These are phyloP conservation scores for Penicillium canescens DNA, from an alignment of 495 filamentous ascomycete genomes.

Conservation along the genomic window DNA sequence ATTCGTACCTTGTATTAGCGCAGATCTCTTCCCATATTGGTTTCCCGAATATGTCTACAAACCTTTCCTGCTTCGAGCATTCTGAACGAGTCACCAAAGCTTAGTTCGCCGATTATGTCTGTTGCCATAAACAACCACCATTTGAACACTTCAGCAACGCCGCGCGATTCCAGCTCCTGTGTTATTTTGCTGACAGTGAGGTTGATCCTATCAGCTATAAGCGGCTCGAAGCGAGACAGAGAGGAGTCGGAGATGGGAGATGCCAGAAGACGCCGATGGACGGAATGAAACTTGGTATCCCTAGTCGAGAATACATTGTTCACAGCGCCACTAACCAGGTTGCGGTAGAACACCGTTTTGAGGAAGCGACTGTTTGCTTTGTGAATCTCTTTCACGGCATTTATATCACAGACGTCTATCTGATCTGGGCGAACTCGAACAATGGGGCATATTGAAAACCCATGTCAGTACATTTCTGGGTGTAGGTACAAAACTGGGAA, in stretches of 20 bases:
- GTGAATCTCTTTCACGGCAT: conserved; percentile 40
- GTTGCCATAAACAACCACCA: conserved; percentile 61
- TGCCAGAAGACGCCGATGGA: conserved; percentile 35
- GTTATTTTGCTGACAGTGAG: conserved; percentile 35
- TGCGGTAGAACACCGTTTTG: conserved; percentile 24
- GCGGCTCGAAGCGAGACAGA: conserved; percentile 23
- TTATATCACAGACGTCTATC: conserved; percentile 39
- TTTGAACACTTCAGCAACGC: conserved; percentile 47
- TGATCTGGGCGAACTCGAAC: conserved; percentile 40
- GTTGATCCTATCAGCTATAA: conserved; percentile 26
- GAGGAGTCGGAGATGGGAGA: conserved; percentile 41
- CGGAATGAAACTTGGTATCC: conserved; percentile 30
- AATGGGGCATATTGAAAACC: conserved; percentile 33
- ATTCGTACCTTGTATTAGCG: background rate
- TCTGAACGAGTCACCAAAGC: conserved; percentile 58
- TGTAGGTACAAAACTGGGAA: background rate
- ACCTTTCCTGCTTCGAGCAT: conserved; percentile 54
- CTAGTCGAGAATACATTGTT: conserved; percentile 36
- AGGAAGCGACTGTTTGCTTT: conserved; percentile 28
- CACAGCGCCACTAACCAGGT: conserved; percentile 8
- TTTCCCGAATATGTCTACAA: background rate
- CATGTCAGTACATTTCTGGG: conserved; percentile 3
- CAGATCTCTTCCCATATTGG: background rate
- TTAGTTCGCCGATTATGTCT: conserved; percentile 56
- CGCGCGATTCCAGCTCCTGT: conserved; percentile 30